These are phyloP conservation scores for Talaromyces sp. DNA, from an alignment of 2,329 filamentous ascomycete genomes.

Conservation along the genomic window DNA sequence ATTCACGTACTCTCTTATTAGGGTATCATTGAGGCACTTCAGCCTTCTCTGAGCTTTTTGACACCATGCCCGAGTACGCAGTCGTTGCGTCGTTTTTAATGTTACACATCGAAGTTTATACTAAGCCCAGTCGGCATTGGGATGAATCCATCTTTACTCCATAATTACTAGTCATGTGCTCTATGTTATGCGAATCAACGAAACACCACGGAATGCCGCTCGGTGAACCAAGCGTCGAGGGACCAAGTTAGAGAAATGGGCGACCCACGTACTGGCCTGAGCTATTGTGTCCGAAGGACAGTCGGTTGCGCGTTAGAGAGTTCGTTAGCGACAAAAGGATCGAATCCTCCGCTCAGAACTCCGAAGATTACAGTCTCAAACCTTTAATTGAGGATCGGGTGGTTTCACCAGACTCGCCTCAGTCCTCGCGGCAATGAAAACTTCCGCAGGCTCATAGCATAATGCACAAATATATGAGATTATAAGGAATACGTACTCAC, in stretches of 20 bases:
- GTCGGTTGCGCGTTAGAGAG: not conserved
- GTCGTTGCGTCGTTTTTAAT: not conserved
- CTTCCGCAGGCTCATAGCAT: not conserved
- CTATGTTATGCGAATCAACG: not conserved
- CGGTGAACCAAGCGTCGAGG: not conserved
- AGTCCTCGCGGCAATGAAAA: not conserved
- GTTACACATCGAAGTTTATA: not conserved
- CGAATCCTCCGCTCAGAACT: not conserved
- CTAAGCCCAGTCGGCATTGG: not conserved
- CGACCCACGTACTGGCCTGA: not conserved
- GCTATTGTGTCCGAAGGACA: not conserved
- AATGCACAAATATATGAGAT: not conserved
- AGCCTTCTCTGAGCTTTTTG: not conserved
- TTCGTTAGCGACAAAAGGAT: not conserved
- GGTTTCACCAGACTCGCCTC: not conserved
- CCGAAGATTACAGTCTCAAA: not conserved
- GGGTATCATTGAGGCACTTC: not conserved
- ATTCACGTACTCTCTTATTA: not conserved
- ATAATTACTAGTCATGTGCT: not conserved
- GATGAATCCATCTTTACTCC: not conserved
- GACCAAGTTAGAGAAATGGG: not conserved
- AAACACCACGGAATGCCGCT: not conserved
- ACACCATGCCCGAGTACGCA: not conserved
- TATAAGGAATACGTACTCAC: not conserved
- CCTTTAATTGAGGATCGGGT: not conserved